These are phyloP conservation scores for Exophiala viscosa DNA, from an alignment of 2,329 filamentous ascomycete genomes.

Conservation along the genomic window DNA sequence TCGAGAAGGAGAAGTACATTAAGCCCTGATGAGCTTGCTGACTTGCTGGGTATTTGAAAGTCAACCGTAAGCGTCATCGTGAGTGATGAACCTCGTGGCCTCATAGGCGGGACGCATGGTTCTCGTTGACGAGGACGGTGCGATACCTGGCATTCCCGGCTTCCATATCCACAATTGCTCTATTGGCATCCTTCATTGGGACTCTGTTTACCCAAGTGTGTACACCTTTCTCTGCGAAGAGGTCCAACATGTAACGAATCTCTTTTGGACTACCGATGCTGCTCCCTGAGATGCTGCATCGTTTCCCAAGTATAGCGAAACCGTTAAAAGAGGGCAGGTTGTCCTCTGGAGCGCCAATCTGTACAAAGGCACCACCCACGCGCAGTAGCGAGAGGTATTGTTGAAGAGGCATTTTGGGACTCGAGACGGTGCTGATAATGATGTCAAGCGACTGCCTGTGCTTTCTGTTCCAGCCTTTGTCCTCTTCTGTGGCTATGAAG, in stretches of 20 bases:
- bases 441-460: constrained; percentile 52
- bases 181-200: constrained; percentile 44
- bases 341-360: constrained; percentile 66
- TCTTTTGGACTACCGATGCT: constrained; percentile 44
- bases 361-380: constrained; percentile 59
- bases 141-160: constrained; percentile 45
- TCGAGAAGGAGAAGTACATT: constrained; percentile 41
- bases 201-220: constrained; percentile 44
- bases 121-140: constrained; percentile 43
- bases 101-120: constrained; percentile 6
- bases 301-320: constrained; percentile 58
- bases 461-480: constrained; percentile 51
- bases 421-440: constrained; percentile 57
- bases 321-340: constrained; percentile 53
- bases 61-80: not conserved
- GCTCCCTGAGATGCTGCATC: constrained; percentile 52
- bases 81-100: not conserved
- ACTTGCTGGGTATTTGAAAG: constrained; percentile 25
- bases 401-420: constrained; percentile 59
- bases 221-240: constrained; percentile 44
- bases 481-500: constrained; percentile 57
- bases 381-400: constrained; percentile 61
- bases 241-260: constrained; percentile 43
- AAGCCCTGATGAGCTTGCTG: constrained; percentile 42
- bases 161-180: constrained; percentile 44